Conservation (phyloP, 129 eudicot genomes). For the Oenanthe sinensis region DNA sequence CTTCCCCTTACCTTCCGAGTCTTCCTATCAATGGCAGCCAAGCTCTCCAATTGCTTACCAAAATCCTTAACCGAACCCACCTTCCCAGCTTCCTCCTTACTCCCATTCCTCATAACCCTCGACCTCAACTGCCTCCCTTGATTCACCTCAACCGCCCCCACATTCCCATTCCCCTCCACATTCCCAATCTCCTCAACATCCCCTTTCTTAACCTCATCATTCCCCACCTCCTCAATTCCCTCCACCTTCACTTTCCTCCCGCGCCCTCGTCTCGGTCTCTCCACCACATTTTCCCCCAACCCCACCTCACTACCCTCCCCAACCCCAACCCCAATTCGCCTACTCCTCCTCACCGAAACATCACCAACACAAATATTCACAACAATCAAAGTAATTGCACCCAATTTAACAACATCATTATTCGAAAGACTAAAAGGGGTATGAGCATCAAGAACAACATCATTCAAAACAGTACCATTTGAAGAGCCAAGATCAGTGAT, state of each 20-base stretch:
- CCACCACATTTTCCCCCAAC: conserved; percentile 16
- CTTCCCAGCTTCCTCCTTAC: conserved; percentile 16
- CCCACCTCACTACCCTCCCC: conserved; percentile 16
- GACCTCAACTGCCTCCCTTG: not conserved
- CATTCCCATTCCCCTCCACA: not conserved
- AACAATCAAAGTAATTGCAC: conserved; percentile 49
- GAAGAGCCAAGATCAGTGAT: conserved; percentile 61
- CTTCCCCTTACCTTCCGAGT: conserved; percentile 16
- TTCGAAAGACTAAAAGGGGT: conserved; percentile 23
- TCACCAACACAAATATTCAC: conserved; percentile 13
- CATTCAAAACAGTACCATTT: conserved; percentile 60
- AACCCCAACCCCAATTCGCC: conserved; percentile 24
- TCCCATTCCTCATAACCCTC: conserved; percentile 9
- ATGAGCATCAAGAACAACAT: conserved; percentile 16
- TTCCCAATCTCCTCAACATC: conserved; percentile 15
- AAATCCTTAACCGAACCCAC: not conserved
- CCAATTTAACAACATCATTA: conserved; percentile 62
- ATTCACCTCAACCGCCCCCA: not conserved
- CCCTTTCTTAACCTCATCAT: not conserved
- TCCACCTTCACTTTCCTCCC: conserved; percentile 11
- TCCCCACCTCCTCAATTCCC: conserved; percentile 7
- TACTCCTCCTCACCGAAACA: conserved; percentile 19
- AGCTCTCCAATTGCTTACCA: not conserved
- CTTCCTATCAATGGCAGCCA: conserved; percentile 22
- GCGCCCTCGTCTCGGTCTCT: conserved; percentile 26